Percentiles rank a stretch among this genome's conserved stretches.
Conservation (phyloP, 2,329 filamentous ascomycete species). For the Curvularia verruculosa region DNA sequence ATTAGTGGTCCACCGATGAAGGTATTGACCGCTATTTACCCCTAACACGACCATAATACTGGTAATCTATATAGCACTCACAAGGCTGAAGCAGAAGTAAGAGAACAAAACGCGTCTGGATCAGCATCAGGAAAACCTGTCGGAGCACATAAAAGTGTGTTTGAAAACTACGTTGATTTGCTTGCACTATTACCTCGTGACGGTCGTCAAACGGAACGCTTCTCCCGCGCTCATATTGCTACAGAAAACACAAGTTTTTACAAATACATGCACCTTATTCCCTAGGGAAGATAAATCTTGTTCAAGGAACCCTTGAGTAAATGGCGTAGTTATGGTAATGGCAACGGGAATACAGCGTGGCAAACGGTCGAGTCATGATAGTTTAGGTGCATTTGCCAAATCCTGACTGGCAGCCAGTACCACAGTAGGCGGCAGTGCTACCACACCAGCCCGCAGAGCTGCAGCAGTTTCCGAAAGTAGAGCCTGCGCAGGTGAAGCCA, state of each 20-base stretch:
- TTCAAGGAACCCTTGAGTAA: neutral
- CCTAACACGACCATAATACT: neutral
- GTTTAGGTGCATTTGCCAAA: constrained; percentile 41
- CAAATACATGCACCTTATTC: neutral
- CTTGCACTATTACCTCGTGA: constrained; percentile 1
- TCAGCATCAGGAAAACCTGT: neutral
- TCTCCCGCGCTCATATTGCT: neutral
- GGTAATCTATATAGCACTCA: neutral
- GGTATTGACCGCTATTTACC: neutral
- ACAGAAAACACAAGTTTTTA: neutral
- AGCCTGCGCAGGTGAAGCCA: constrained; percentile 50
- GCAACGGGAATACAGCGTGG: neutral
- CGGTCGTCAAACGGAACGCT: neutral
- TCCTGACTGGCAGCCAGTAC: constrained; percentile 38
- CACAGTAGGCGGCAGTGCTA: constrained; percentile 37
- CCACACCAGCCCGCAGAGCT: constrained; percentile 50
- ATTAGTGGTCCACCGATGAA: neutral
- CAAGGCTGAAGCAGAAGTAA: neutral
- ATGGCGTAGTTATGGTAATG: neutral
- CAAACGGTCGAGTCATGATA: neutral
- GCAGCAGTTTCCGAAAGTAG: constrained; percentile 55
- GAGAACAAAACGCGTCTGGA: neutral
- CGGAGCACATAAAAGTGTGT: neutral
- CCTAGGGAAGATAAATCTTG: neutral
- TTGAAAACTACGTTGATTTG: neutral